A percentile compares a stretch with the other conserved stretches of the same genome.
phyloP scores from a whole-genome alignment of 164 flowering plant genomes.

The Magnolia kwangsiensis region DNA sequence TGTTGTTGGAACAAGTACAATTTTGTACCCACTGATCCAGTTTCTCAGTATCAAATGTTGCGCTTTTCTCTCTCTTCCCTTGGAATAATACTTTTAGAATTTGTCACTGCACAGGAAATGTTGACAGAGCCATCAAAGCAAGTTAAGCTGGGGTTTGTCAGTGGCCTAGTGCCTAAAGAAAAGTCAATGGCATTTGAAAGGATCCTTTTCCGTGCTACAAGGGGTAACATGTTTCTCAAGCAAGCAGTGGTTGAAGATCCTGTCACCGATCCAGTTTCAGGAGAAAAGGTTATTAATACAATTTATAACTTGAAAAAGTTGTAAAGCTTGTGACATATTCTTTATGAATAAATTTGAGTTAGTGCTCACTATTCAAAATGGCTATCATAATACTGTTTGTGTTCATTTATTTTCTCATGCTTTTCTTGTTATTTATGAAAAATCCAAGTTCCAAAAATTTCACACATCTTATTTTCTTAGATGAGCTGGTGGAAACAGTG shows the following conservation, averaged over 20 bases:
- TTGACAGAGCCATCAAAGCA: conserved; percentile 70
- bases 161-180: conserved; percentile 88
- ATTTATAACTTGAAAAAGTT: not conserved
- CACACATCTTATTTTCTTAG: too few species aligned
- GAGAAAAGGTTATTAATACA: conserved; percentile 68
- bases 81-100: conserved; percentile 5
- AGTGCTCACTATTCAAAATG: not conserved
- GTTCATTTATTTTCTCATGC: not conserved
- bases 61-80: not conserved
- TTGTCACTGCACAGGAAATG: conserved; percentile 47
- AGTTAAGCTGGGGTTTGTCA: conserved; percentile 78
- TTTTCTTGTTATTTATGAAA: not conserved
- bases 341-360: not conserved
- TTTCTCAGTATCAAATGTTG: conserved; percentile 1
- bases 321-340: not conserved
- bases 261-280: conserved; percentile 85
- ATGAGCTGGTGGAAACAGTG: too few species aligned
- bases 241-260: conserved; percentile 70
- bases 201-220: conserved; percentile 93
- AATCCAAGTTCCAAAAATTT: not conserved
- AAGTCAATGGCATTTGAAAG: conserved; percentile 95
- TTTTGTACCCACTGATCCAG: conserved; percentile 2
- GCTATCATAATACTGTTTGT: not conserved
- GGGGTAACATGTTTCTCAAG: conserved; percentile 86
- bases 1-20: conserved; percentile 67